These are phyloP conservation scores for Sarocladium brachiariae DNA, from an alignment of 2,329 filamentous ascomycete species.

Conservation along the genomic window DNA sequence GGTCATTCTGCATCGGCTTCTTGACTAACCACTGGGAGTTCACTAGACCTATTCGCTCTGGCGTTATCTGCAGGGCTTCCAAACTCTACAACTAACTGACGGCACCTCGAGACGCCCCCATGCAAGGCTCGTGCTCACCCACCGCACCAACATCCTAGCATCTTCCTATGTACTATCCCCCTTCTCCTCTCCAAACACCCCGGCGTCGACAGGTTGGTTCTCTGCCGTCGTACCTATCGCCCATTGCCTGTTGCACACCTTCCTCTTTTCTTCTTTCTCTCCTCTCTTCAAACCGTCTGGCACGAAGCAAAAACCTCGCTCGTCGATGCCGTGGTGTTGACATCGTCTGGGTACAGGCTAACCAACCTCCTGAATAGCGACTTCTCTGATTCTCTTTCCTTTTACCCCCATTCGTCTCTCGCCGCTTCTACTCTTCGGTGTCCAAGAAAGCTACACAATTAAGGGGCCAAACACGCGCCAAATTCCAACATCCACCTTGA, in stretches of 20 bases:
- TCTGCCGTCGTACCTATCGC: background rate
- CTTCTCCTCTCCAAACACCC: background rate
- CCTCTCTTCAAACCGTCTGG: slow-evolving; percentile 5
- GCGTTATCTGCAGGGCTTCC: background rate
- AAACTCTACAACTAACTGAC: background rate
- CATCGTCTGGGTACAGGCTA: slow-evolving; percentile 5
- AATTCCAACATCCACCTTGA: slow-evolving; percentile 6
- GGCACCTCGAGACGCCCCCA: background rate
- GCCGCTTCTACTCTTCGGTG: background rate
- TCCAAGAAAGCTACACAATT: background rate
- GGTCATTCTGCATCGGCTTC: too few relatives aligned
- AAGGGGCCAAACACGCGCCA: slow-evolving; percentile 4
- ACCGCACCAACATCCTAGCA: slow-evolving; percentile 5
- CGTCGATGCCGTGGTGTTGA: slow-evolving; percentile 7
- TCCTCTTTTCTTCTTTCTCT: background rate
- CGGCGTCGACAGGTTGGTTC: background rate
- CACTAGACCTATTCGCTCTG: background rate
- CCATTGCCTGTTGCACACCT: background rate
- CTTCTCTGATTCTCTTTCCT: background rate
- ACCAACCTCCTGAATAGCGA: background rate
- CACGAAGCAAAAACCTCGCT: slow-evolving; percentile 7
- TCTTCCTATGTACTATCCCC: background rate
- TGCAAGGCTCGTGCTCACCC: slow-evolving; percentile 7
- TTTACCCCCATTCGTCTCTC: background rate
- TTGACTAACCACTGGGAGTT: background rate